Evolutionary conservation across 2,329 filamentous ascomycete genomes (phyloP), one percentile per base, ranked within the genome.

Genomic region (Xylaria arbuscula): DNA sequence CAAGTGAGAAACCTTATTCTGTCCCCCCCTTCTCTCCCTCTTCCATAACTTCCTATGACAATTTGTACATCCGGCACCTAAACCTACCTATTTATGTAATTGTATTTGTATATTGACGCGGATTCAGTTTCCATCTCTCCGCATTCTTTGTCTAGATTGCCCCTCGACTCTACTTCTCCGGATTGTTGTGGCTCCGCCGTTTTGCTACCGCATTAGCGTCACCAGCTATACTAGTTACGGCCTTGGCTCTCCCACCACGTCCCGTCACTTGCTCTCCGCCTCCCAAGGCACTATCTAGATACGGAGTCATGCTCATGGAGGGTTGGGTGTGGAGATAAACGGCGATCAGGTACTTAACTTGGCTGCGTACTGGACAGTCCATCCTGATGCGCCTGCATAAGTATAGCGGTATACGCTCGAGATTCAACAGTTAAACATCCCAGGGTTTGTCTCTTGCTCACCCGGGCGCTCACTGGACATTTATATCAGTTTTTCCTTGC

Each of bases 131-230:
- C 15, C 55, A 42, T 47, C 55, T 45, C 38, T 45, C 55, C 38
- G 22, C 22, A 57, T 45, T 57, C 13, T 45, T 57, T 34, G 22
- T 48, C 45, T 55, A 22, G 32, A 55, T n/a, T 32, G 53, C 34
- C n/a, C 24, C 22, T 45, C 38, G 19, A 32, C 38, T 15, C n/a
- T 45, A 24, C 36, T 42, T 48, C 53, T 59, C 64, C 51, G 48
- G 40, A 61, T 56, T 32, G 24, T 48, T 48, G 40, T 45, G 40
- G 40, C 40, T 17, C 40, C 6, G 40, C 24, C 36, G 62, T 60
- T 22, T 58, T 48, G 45, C 63, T 51, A 56, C 28, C 58, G 47
- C 63, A 48, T 65, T 66, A 66, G 67, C 40, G 48, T n/a, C 13
- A 15, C 40, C 10, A 36, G 42, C 56, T 66, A 65, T 66, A 57